Base-by-base conservation (phyloP, 1,139 yeast genomes). In the Meyerozyma athensensis region DNA sequence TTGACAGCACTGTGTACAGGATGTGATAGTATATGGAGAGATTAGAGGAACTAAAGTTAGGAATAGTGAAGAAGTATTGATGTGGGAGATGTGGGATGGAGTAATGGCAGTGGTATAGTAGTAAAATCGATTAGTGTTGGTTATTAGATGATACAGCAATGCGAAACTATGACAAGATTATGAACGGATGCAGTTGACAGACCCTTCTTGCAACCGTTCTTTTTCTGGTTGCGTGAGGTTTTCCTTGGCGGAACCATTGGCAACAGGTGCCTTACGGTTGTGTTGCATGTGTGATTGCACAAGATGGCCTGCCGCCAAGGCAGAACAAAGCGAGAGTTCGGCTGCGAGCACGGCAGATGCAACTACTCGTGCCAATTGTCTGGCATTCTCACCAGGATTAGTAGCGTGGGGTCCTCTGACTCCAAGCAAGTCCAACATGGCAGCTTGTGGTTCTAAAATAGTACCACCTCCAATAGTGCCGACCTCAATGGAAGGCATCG, bases 401-500 rank as follows among this genome's bases (percentile, higher is more conserved):
- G 92, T 82, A 32, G 96, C 86, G 59, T 90, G 96, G 10, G 98
- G 97, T 4, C 99, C 99, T 51, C 86, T 80, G 34, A 94, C 95
- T 28, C 97, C 97, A 46, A 94, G 72, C 50, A 94, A 69, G 52
- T 94, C 97, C 46, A 94, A 74, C 96, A 94, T 86, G 21, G 98
- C 87, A 35, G 90, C 86, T 68, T 94, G 99, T 26, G 99, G 97
- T 56, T 86, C 97, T 51, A 94, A 75, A 45, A 94, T 86, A 7
- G 99, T 94, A 58, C 99, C 98, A 44, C 99, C 98, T 44, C 99
- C 99, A 61, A 94, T 90, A 4, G 99, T 92, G 45, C 99, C 99
- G 34, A 92, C 98, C 67, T 94, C 99, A 50, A 94, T 89, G 19
- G 95, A 87, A 20, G 99, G 99, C 99, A 94, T 94, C 5, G 97